Base-by-base conservation (phyloP, 2,329 filamentous ascomycete genomes). In the Neobulgaria alba region DNA sequence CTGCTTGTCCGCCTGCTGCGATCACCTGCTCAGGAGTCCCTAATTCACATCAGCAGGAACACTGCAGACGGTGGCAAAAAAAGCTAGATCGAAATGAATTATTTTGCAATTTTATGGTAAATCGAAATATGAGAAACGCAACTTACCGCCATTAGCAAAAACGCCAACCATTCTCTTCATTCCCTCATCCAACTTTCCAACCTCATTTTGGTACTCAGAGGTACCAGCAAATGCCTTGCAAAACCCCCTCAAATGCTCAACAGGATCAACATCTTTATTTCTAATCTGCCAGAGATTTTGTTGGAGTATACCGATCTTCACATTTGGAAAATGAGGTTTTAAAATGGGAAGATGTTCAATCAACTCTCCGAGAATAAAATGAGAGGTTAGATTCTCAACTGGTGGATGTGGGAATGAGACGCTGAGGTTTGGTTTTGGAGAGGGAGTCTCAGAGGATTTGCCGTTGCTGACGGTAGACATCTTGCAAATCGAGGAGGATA, bases 331-430 rank as follows among this genome's bases (percentile, higher is more conserved):
- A 7, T 48, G 42, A 20, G 47, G 36, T n/a, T 43, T 32, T 26
- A 59, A 52, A 2, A 51, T 40, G 15, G 54, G 46, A 33, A 63
- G 51, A 32, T 60, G 57, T 9, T 56, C 45, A 15, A 62, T 50
- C 17, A 63, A 62, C 19, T 63, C 55, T 7, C 53, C 48, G 12
- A 63, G 54, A 20, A 62, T 56, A 35, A 57, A 57, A 16, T 53
- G 45, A 0, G 44, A 44, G 30, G 29, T 48, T 8, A 59, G 46
- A 15, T 59, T 54, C 12, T 54, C 47, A n/a, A 38, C 36, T 1
- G 44, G 47, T 4, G 51, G 51, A 1, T 19, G 20, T 2, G 51
- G 51, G 7, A 54, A 45, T n/a, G 40, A 15, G 3, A 26, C 15
- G 23, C 40, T 30, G 16, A 42, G 33, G 12, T 16, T 38, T 14